phyloP scores from a whole-genome alignment of 768 basidiomycete species.

The Hydnomerulius pinastri region DNA sequence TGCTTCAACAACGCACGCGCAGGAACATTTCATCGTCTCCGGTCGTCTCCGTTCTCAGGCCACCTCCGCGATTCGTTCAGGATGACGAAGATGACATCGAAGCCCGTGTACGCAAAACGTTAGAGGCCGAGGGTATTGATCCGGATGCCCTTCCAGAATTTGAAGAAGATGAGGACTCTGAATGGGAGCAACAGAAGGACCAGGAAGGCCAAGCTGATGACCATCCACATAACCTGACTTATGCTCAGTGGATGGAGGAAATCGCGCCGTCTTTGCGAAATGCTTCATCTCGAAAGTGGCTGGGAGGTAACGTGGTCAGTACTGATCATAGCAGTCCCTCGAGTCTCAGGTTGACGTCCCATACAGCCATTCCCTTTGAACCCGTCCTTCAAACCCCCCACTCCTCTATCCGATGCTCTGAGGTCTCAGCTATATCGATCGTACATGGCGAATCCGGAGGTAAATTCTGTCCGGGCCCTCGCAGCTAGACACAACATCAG shows the following conservation, averaged over 20 bases:
- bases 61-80: slow-evolving; percentile 3
- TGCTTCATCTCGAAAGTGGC: slow-evolving; percentile 57
- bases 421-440: slow-evolving; percentile 59
- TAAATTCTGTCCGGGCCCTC: slow-evolving; percentile 58
- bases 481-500: slow-evolving; percentile 66
- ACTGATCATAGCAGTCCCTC: slow-evolving; percentile 20
- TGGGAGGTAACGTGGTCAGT: slow-evolving; percentile 59
- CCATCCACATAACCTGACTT: slow-evolving; percentile 4
- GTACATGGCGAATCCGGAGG: slow-evolving; percentile 59
- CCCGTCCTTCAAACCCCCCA: slow-evolving; percentile 77
- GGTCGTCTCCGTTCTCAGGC: slow-evolving; percentile 8
- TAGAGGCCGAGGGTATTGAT: not conserved
- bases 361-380: slow-evolving; percentile 85
- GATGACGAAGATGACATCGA: not conserved
- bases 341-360: not conserved
- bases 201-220: not conserved
- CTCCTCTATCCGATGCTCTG: slow-evolving; percentile 67
- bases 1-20: slow-evolving; percentile 5
- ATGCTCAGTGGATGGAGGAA: slow-evolving; percentile 13
- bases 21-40: slow-evolving; percentile 26
- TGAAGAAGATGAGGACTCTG: not conserved
- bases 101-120: not conserved
- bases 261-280: slow-evolving; percentile 25
- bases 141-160: not conserved
- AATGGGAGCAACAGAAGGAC: not conserved